Evolutionary conservation across 1,284 basidiomycete species (phyloP).

Genomic region (Sporisorium graminicola): DNA sequence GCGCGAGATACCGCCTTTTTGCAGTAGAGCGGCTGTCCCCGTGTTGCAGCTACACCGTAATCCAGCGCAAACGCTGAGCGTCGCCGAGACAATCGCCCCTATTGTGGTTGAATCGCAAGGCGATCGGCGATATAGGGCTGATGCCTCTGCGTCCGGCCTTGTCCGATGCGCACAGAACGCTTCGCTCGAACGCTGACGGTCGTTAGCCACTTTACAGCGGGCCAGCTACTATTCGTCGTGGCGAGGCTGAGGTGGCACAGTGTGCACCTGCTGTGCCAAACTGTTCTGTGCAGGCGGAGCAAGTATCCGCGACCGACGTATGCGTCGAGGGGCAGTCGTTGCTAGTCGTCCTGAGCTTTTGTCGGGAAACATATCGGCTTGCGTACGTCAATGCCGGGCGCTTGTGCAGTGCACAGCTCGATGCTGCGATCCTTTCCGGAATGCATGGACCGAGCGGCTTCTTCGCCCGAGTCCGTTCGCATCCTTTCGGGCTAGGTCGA

Average conservation of each 20-base stretch:
- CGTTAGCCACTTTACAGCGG: not conserved
- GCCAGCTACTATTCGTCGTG: not conserved
- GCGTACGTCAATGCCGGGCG: not conserved
- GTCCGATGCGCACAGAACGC: not conserved
- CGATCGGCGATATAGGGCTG: not conserved
- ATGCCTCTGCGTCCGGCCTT: not conserved
- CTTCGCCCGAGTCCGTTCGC: not conserved
- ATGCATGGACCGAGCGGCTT: conserved; percentile 3
- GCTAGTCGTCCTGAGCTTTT: not conserved
- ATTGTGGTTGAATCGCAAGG: not conserved
- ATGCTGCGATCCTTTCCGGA: not conserved
- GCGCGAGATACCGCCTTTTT: not conserved
- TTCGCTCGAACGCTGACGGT: not conserved
- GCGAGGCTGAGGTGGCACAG: not conserved
- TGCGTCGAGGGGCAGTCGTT: not conserved
- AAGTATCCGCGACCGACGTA: not conserved
- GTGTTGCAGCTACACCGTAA: not conserved
- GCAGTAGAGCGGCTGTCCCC: not conserved
- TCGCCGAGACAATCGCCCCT: not conserved
- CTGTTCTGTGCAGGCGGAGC: not conserved
- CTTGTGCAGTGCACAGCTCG: not conserved
- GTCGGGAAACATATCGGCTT: not conserved
- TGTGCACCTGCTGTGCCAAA: not conserved
- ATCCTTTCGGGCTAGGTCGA: not conserved
- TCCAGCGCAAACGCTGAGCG: not conserved